These are phyloP conservation scores for Carex littledalei DNA, from an alignment of 176 grass and related monocot species.

Conservation along the genomic window DNA sequence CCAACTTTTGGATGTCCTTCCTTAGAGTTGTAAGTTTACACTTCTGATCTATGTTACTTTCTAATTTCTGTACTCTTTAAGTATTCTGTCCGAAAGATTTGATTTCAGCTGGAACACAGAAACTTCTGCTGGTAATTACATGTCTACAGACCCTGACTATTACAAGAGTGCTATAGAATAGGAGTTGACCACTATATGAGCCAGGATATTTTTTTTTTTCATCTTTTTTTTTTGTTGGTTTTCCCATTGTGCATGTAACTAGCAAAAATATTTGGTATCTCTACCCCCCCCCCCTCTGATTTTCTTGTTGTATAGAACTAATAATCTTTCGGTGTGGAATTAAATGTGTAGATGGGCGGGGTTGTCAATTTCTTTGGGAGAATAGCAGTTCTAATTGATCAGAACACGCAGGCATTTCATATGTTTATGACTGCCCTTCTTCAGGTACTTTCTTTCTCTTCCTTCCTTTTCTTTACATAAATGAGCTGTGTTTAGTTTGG, in stretches of 20 bases:
- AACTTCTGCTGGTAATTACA: not conserved
- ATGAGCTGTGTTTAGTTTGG: not conserved
- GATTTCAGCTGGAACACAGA: not conserved
- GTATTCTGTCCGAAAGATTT: not conserved
- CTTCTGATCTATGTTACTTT: not conserved
- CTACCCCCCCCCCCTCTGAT: no score
- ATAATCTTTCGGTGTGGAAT: conserved; percentile 1
- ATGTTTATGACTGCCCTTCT: conserved; percentile 75
- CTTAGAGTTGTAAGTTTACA: conserved; percentile 56
- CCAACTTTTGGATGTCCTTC: conserved; percentile 84
- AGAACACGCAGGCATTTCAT: conserved; percentile 91
- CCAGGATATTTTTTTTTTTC: not conserved
- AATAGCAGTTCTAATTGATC: conserved; percentile 68
- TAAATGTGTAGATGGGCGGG: conserved; percentile 67
- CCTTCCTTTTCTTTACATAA: not conserved
- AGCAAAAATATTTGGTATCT: not conserved
- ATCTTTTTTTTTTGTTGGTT: not conserved
- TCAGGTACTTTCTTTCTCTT: conserved; percentile 34
- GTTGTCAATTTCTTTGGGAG: conserved; percentile 87
- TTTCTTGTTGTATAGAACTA: not conserved
- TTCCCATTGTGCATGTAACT: not conserved
- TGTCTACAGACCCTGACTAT: not conserved
- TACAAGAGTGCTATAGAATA: not conserved
- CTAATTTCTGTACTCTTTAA: not conserved
- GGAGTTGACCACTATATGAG: not conserved